Evolutionary conservation across 208 protist genomes (phyloP).

Genomic region (Balamuthia mandrillaris): DNA sequence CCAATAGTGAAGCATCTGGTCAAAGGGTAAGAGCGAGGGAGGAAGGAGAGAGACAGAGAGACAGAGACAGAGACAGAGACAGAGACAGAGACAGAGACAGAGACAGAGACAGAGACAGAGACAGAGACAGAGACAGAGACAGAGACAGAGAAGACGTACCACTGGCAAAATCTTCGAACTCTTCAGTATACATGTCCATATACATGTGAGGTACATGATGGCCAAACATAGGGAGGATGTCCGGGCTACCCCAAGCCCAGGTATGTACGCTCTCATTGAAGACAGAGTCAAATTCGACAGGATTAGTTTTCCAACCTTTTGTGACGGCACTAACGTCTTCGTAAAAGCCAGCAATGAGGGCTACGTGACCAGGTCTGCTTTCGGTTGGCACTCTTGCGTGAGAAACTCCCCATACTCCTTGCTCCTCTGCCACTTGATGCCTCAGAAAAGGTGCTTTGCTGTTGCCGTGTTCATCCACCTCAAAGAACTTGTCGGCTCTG

Average conservation of each 20-base stretch:
- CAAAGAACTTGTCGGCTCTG: slow-evolving; percentile 69
- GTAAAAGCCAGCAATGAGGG: slow-evolving; percentile 79
- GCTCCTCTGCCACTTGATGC: not conserved
- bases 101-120: no score
- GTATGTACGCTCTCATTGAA: slow-evolving; percentile 69
- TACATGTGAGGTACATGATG: slow-evolving; percentile 51
- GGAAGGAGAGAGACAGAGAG: no score
- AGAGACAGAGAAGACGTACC: no score
- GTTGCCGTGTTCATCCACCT: slow-evolving; percentile 51
- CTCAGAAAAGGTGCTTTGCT: not conserved
- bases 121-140: no score
- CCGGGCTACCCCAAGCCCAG: slow-evolving; percentile 67
- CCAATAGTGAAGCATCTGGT: slow-evolving; percentile 55
- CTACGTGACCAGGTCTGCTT: slow-evolving; percentile 74
- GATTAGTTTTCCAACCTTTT: slow-evolving; percentile 75
- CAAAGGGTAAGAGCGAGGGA: no score
- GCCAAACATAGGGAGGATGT: slow-evolving; percentile 74
- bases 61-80: no score
- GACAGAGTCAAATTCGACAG: slow-evolving; percentile 75
- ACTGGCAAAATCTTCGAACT: slow-evolving; percentile 67
- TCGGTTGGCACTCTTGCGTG: slow-evolving; percentile 74
- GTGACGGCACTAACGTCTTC: slow-evolving; percentile 78
- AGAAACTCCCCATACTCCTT: slow-evolving; percentile 56
- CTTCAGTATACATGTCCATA: slow-evolving; percentile 48
- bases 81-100: no score